Percentiles rank a stretch among this genome's conserved stretches.
These are phyloP conservation scores for Trichophaea hybrida DNA, from an alignment of 2,329 filamentous ascomycete genomes.

Conservation along the genomic window DNA sequence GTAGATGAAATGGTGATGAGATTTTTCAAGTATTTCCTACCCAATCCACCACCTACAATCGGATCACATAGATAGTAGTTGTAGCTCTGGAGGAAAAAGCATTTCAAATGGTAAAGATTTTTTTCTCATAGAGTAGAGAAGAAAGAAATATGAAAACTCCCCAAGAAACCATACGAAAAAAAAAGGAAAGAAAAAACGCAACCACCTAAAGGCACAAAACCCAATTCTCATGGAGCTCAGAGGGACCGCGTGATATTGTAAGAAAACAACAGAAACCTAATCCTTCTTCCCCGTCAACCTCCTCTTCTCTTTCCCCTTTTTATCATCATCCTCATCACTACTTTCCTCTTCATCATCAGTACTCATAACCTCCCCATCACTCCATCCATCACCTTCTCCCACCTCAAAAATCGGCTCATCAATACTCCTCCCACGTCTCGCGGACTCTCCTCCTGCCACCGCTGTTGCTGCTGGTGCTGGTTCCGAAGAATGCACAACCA, in stretches of 20 bases:
- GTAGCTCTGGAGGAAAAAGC: too few species aligned
- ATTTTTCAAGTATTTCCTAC: too few species aligned
- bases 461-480: conserved; percentile 33
- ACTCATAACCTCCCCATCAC: conserved; percentile 46
- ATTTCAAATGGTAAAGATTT: too few species aligned
- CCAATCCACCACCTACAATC: too few species aligned
- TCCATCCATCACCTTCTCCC: conserved; percentile 71
- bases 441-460: conserved; percentile 31
- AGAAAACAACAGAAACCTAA: neutral
- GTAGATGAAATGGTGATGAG: conserved; percentile 35
- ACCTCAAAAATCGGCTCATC: conserved; percentile 96
- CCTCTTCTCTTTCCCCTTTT: conserved; percentile 9
- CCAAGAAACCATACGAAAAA: too few species aligned
- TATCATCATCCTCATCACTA: conserved; percentile 4
- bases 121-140: too few species aligned
- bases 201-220: too few species aligned
- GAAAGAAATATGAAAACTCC: too few species aligned
- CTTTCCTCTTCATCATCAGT: neutral
- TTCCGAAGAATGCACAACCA: conserved; percentile 32
- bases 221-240: too few species aligned
- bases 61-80: too few species aligned
- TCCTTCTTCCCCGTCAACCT: conserved; percentile 14
- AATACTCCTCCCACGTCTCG: conserved; percentile 41
- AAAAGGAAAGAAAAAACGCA: too few species aligned
- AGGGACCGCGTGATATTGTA: too few species aligned